phyloP scores from a whole-genome alignment of 495 filamentous ascomycete species.

The Hypoxylon fragiforme region DNA sequence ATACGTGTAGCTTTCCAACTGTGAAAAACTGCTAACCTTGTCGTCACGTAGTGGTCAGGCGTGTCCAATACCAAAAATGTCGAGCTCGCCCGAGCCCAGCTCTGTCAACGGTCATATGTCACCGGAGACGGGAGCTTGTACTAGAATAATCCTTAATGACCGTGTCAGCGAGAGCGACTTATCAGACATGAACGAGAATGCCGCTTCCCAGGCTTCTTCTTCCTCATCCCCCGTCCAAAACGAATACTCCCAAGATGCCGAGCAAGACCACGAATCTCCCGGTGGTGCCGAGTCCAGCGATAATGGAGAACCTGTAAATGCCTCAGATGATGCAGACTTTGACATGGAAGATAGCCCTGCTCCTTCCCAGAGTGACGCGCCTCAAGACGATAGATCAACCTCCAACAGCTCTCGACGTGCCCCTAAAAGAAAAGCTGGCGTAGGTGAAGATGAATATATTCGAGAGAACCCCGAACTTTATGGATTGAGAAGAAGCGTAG shows the following conservation, averaged over 20 bases:
- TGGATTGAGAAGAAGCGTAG: slow-evolving; percentile 87
- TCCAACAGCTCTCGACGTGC: slow-evolving; percentile 66
- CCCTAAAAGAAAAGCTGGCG: slow-evolving; percentile 74
- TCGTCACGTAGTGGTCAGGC: slow-evolving; percentile 50
- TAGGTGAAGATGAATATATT: slow-evolving; percentile 79
- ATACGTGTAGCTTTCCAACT: slow-evolving; percentile 20
- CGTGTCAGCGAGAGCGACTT: slow-evolving; percentile 51
- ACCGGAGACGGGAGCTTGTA: slow-evolving; percentile 32
- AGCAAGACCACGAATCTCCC: slow-evolving; percentile 63
- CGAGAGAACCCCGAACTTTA: slow-evolving; percentile 94
- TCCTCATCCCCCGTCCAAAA: slow-evolving; percentile 52
- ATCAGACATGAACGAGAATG: slow-evolving; percentile 49
- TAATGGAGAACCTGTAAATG: slow-evolving; percentile 57
- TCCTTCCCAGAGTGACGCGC: slow-evolving; percentile 50
- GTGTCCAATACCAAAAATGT: slow-evolving; percentile 49
- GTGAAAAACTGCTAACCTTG: slow-evolving; percentile 48
- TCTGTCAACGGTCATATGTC: slow-evolving; percentile 48
- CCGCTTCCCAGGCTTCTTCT: slow-evolving; percentile 24
- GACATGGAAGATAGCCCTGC: slow-evolving; percentile 66
- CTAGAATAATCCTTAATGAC: slow-evolving; percentile 35
- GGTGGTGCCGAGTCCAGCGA: slow-evolving; percentile 55
- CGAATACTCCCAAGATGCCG: slow-evolving; percentile 61
- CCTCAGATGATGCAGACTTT: slow-evolving; percentile 80
- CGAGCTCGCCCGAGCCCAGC: slow-evolving; percentile 52
- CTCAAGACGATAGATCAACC: slow-evolving; percentile 62